Evolutionary conservation across 768 basidiomycete genomes (phyloP), one percentile per base, ranked within the genome.

Genomic region (Strobilomyces echinocephalus): DNA sequence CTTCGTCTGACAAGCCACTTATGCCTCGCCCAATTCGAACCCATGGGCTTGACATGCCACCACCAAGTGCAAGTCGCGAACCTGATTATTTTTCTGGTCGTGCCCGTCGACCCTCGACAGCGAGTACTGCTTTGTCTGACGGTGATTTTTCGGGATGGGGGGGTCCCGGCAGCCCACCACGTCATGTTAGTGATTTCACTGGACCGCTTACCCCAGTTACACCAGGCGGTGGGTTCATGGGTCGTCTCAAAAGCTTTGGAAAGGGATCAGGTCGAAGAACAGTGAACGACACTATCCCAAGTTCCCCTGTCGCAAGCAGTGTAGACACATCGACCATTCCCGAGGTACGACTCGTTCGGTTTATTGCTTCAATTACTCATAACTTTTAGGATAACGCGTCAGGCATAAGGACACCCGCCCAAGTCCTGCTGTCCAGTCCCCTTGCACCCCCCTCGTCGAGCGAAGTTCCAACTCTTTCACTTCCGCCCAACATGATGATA

Each of bases 171-270:
- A 79, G 74, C 68, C 70, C 71, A 28, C 69, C 64, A 8, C 65
- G 64, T 46, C 52, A 58, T 42, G 56, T 34, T 40, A 54, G 55
- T 58, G 73, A 65, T 34, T 18, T 63, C 15, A 53, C 68, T 34
- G 74, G 75, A 12, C 67, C 74, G 7, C 67, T 73, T 26, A 79
- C 76, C 2, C 79, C 82, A 0, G 74, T 61, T 50, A 82, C 79
- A 4, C 82, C 85, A 21, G 60, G 64, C 15, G 62, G 74, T 24
- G 79, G 87, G 2, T 69, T 94, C 50, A 94, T 95, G 79, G 88
- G 91, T 1, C 80, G 87, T 56, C 69, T 94, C 54, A 89, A 85
- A 67, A 84, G 73, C 49, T 81, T 94, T 56, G 87, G 86, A 9
- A 88, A 85, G 69, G 78, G 73, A 48, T 69, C 76, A 45, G 75